Evolutionary conservation across 768 basidiomycete species (phyloP).

Genomic region (Kwoniella sp.): DNA sequence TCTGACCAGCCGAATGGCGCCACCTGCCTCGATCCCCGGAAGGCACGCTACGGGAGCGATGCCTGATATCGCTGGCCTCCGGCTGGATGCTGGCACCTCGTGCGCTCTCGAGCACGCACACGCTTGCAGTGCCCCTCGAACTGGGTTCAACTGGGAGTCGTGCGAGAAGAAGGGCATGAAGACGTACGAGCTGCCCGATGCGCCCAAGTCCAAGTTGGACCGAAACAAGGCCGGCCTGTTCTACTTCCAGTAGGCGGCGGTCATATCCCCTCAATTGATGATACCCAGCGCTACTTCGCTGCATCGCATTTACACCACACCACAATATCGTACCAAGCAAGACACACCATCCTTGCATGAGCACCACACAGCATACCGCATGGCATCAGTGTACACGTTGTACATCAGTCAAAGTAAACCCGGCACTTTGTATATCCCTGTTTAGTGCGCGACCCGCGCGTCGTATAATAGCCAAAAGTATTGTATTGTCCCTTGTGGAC

Average conservation of each 20-base stretch:
- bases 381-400: too few relatives aligned
- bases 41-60: constrained; percentile 5
- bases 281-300: too few relatives aligned
- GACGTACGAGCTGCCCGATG: constrained; percentile 36
- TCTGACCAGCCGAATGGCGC: constrained; percentile 7
- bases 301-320: too few relatives aligned
- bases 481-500: too few relatives aligned
- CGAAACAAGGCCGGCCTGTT: constrained; percentile 36
- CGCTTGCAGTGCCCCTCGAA: constrained; percentile 1
- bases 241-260: constrained; percentile 33
- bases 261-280: too few relatives aligned
- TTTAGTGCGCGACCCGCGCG: too few relatives aligned
- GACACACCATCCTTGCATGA: too few relatives aligned
- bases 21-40: constrained; percentile 8
- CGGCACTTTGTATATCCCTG: too few relatives aligned
- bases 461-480: too few relatives aligned
- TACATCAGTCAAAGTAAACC: too few relatives aligned
- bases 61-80: constrained; percentile 6
- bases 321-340: too few relatives aligned
- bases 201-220: constrained; percentile 26
- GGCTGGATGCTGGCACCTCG: neutral
- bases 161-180: constrained; percentile 35
- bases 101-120: neutral
- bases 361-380: too few relatives aligned
- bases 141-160: constrained; percentile 36